These are phyloP conservation scores for Mycena galericulata DNA, from an alignment of 768 basidiomycete genomes.

Conservation along the genomic window DNA sequence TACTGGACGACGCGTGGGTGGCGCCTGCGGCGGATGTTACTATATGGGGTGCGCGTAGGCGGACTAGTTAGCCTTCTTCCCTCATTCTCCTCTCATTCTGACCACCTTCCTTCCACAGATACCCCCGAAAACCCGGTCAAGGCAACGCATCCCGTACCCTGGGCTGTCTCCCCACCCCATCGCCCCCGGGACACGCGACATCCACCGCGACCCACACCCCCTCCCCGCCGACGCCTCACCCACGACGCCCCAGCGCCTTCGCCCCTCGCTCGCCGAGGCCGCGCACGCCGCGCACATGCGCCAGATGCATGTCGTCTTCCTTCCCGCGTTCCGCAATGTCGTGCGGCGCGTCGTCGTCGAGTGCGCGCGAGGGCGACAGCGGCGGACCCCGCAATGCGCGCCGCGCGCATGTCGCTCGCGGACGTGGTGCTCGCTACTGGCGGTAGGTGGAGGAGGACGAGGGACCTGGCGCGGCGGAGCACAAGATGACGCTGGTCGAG, in stretches of 20 bases:
- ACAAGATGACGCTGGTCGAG: conserved; percentile 33
- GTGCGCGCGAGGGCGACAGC: conserved; percentile 43
- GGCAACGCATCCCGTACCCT: conserved; percentile 72
- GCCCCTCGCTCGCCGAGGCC: conserved; percentile 59
- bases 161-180: conserved; percentile 56
- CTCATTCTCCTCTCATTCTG: conserved; percentile 42
- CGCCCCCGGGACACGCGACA: conserved; percentile 31
- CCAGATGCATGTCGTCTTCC: conserved; percentile 69
- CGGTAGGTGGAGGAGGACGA: conserved; percentile 49
- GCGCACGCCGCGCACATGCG: conserved; percentile 69
- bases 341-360: conserved; percentile 59
- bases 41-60: conserved; percentile 55
- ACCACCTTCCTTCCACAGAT: conserved; percentile 35
- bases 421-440: conserved; percentile 62
- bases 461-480: conserved; percentile 40
- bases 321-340: conserved; percentile 72
- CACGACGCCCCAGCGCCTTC: neutral
- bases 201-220: conserved; percentile 39
- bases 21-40: conserved; percentile 82
- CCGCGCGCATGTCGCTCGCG: conserved; percentile 67
- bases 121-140: conserved; percentile 21
- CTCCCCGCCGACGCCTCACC: conserved; percentile 49
- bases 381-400: conserved; percentile 66
- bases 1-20: conserved; percentile 82
- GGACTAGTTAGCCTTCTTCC: conserved; percentile 45